Evolutionary conservation across 1,284 basidiomycete genomes (phyloP), one percentile per base, ranked within the genome.

Genomic region (Heimioporus retisporus): DNA sequence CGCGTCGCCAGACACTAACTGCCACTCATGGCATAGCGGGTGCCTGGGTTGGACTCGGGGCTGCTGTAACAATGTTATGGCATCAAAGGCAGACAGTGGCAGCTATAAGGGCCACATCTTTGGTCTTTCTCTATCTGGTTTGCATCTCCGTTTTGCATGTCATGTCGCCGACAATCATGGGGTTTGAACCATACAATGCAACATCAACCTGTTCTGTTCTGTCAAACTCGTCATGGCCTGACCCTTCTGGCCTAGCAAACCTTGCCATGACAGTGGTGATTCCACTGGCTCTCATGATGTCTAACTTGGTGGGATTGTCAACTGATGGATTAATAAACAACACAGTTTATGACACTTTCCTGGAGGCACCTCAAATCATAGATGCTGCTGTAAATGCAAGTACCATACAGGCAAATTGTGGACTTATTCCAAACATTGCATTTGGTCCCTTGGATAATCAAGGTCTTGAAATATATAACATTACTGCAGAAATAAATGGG

Each of bases 211-310:
- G 11, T 40, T 40, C 35, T 40, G 35, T 40, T 40, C 35, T 40
- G 35, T 60, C 65, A n/a, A 54, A 53, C 7, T 48, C 59, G 11
- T 21, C 61, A 5, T 65, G 64, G 64, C 64, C 64, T n/a, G 25
- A 28, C 21, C 44, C n/a, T 28, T 25, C 43, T 19, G 8, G 31
- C 53, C 8, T 54, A 18, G 19, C 16, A 18, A 11, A 25, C 8
- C 4, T 54, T 23, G 13, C 1, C 1, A 19, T 28, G 28, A 8
- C 4, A 10, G 10, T 10, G 19, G 7, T 31, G 14, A 8, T 2
- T 6, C 53, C 53, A 16, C 16, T 54, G 28, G 28, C 21, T 31
- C 7, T 28, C 4, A 6, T 31, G 1, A 54, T 31, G 28, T 31
- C 53, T 23, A 54, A 15, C 18, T 19, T 54, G 5, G 14, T 18